Percentiles rank a stretch among this genome's conserved stretches.
phyloP scores from a whole-genome alignment of 1,139 yeast genomes.

The Diutina ranongensis region DNA sequence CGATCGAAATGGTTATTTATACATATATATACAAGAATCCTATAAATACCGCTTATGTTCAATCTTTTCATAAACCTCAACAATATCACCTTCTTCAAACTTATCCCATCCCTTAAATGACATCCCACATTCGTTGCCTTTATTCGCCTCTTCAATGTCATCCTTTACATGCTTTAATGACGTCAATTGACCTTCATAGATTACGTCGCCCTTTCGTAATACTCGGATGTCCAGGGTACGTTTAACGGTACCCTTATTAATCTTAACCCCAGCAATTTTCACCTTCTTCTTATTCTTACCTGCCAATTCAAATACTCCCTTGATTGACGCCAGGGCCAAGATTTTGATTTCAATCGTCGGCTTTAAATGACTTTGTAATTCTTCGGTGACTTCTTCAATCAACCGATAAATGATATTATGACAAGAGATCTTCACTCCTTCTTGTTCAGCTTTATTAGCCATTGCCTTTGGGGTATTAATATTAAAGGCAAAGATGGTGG shows the following conservation, averaged over 20 bases:
- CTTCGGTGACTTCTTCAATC: conserved; percentile 70
- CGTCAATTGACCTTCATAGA: conserved; percentile 60
- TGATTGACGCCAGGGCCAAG: conserved; percentile 57
- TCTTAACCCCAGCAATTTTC: conserved; percentile 82
- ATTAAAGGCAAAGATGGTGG: conserved; percentile 72
- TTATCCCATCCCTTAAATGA: conserved; percentile 61
- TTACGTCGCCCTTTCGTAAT: conserved; percentile 37
- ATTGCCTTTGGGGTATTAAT: conserved; percentile 58
- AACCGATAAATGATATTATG: conserved; percentile 81
- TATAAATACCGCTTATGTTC: conserved; percentile 31
- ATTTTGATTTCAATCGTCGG: conserved; percentile 63
- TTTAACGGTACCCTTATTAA: conserved; percentile 56
- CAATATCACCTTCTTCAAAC: conserved; percentile 63
- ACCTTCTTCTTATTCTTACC: conserved; percentile 29
- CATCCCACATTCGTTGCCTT: conserved; percentile 87
- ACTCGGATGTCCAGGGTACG: conserved; percentile 55
- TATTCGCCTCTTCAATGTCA: conserved; percentile 64
- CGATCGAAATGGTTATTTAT: too few relatives aligned
- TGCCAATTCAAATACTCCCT: conserved; percentile 62
- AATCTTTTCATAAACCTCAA: conserved; percentile 65
- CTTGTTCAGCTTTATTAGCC: conserved; percentile 44
- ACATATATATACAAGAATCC: conserved; percentile 38
- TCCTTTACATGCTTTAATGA: conserved; percentile 78
- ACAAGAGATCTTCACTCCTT: conserved; percentile 48
- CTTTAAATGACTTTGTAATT: conserved; percentile 46